Base-by-base conservation (phyloP, 345 rosid genomes). In the Draba incana region DNA sequence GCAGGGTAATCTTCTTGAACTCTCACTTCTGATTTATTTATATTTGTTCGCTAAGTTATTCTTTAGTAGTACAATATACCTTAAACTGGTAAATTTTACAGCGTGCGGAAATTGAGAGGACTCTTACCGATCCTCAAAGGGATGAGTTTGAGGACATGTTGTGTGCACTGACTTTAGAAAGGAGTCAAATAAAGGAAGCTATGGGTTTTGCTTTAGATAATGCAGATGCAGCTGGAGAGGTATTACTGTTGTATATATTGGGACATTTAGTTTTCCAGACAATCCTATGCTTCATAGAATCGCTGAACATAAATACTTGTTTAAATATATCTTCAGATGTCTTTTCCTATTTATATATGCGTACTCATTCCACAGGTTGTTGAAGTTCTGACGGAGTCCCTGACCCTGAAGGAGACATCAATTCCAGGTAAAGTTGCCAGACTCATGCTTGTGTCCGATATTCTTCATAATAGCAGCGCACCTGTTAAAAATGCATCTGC, bases 171-270 rank as follows among this genome's bases (percentile, higher is more conserved):
- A 95, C 96, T 8, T 75, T 95, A 75, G 99, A 95, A 76, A 92
- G 98, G 83, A 92, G 81, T 78, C 96, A 79, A 81, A 89, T 95
- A 78, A 95, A 88, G 81, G 92, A 88, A 63, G 96, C 98, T 49
- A 95, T 95, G 98, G 98, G 98, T 52, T 95, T 95, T 59, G 79
- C 98, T 49, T 69, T 95, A 80, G 97, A 95, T 79, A 92, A 95
- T 80, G 97, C 97, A 74, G 99, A 95, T 80, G 99, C 99, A 63
- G 99, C 99, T 5, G 98, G 99, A 78, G 99, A 95, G 92, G 99
- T 95, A 77, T 25, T 58, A 25, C 42, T 61, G 15, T 62, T 43
- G 27, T 57, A 45, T n/a, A n/a, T 41, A 5, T 38, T 31, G 25
- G 20, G 68, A 51, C 10, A 41, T 47, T 63, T 37, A 16, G 25